Evolutionary conservation across 1,284 basidiomycete species (phyloP).

Genomic region (Microbotryum scabiosae): DNA sequence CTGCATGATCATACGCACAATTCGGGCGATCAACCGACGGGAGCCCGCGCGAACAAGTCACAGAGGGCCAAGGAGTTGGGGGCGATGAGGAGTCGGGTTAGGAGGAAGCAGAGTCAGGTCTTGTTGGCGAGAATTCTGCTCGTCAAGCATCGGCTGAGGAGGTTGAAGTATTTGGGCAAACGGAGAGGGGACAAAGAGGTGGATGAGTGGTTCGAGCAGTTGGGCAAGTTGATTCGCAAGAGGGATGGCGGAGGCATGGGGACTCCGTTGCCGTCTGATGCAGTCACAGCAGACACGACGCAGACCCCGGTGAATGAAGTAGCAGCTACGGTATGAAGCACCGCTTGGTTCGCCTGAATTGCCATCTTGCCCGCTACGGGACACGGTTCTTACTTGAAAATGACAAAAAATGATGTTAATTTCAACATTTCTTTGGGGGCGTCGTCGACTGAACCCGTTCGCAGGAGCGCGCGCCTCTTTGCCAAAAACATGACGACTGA

Average conservation of each 20-base stretch:
- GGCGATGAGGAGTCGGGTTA: background rate
- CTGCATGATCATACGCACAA: conserved; percentile 3
- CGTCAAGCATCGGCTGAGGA: conserved; percentile 12
- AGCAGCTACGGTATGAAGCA: no score
- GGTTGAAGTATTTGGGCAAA: conserved; percentile 16
- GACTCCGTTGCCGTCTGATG: no score
- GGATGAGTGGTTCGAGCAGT: conserved; percentile 9
- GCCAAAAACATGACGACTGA: no score
- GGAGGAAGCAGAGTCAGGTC: conserved; percentile 9
- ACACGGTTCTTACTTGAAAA: no score
- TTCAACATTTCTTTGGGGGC: no score
- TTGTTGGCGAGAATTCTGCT: conserved; percentile 8
- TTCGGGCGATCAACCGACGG: background rate
- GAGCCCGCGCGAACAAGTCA: background rate
- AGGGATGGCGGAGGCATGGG: conserved; percentile 4
- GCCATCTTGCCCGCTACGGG: no score
- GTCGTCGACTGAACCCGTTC: no score
- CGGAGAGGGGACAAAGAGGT: conserved; percentile 8
- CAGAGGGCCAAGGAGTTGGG: background rate
- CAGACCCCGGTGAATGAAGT: no score
- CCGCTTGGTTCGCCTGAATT: no score
- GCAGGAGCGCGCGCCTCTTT: no score
- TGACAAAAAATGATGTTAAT: no score
- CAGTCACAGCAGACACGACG: no score
- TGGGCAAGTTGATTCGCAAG: conserved; percentile 4